Evolutionary conservation across 805 yeast genomes (phyloP).

Genomic region (Pichia cephalocereana): DNA sequence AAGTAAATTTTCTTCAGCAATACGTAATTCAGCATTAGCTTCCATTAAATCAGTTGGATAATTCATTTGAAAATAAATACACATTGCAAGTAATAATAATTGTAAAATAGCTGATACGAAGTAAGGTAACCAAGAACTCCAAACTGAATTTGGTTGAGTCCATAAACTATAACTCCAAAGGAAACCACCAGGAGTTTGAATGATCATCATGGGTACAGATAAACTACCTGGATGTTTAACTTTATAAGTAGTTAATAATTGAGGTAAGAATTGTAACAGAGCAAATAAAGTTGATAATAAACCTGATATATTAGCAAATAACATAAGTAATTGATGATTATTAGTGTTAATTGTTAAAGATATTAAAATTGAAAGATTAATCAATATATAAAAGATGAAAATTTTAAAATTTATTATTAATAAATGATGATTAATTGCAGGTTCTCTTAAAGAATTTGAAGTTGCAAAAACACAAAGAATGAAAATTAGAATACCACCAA

Average conservation of each 20-base stretch:
- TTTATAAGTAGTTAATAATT: slow-evolving; percentile 56
- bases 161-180: slow-evolving; percentile 68
- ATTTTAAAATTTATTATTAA: slow-evolving; percentile 33
- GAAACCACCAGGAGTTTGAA: slow-evolving; percentile 87
- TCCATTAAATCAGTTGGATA: slow-evolving; percentile 17
- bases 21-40: slow-evolving; percentile 13
- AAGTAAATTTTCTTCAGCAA: slow-evolving; percentile 7
- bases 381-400: slow-evolving; percentile 30
- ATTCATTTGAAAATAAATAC: slow-evolving; percentile 38
- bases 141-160: slow-evolving; percentile 63
- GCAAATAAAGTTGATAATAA: slow-evolving; percentile 55
- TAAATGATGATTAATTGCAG: slow-evolving; percentile 33
- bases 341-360: slow-evolving; percentile 9
- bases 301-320: slow-evolving; percentile 55
- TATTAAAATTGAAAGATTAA: slow-evolving; percentile 23
- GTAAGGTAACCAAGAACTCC: slow-evolving; percentile 85
- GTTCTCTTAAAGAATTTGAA: slow-evolving; percentile 35
- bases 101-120: slow-evolving; percentile 65
- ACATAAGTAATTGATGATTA: slow-evolving; percentile 13
- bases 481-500: slow-evolving; percentile 49
- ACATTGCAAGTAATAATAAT: slow-evolving; percentile 50
- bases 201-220: slow-evolving; percentile 70
- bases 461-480: slow-evolving; percentile 45
- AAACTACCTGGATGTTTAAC: slow-evolving; percentile 74
- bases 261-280: slow-evolving; percentile 70